A percentile compares a stretch with the other conserved stretches of the same genome.
Evolutionary conservation across 139 green algal species (phyloP).

Genomic region (Chlamydomonas sp.): DNA sequence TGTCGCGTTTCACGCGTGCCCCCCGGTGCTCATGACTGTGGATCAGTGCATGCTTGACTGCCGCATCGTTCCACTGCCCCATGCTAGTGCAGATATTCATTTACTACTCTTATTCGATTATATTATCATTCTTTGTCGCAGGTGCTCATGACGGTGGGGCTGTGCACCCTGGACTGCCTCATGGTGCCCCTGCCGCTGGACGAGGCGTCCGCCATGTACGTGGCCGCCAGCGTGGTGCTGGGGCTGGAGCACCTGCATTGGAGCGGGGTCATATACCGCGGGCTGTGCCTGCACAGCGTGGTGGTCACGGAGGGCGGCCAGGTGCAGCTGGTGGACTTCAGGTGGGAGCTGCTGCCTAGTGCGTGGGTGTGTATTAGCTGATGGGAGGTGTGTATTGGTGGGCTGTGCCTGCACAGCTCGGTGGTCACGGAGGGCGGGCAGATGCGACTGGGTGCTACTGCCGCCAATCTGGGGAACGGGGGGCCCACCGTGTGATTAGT

Average conservation of each 20-base stretch:
- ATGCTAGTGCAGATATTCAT: not conserved
- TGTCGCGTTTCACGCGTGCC: not conserved
- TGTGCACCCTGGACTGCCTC: constrained; percentile 68
- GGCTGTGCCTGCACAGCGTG: constrained; percentile 61
- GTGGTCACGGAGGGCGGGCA: constrained; percentile 64
- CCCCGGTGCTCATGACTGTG: not conserved
- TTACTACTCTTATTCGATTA: no score
- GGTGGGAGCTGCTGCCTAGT: constrained; percentile 16
- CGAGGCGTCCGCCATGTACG: constrained; percentile 55
- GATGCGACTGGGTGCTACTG: not conserved
- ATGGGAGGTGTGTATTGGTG: constrained; percentile 4
- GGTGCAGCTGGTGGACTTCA: constrained; percentile 64
- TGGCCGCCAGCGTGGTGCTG: constrained; percentile 65
- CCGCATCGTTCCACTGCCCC: not conserved
- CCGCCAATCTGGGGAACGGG: no score
- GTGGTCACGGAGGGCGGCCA: constrained; percentile 69
- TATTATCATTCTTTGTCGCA: not conserved
- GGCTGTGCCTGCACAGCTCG: constrained; percentile 58
- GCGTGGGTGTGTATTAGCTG: constrained; percentile 3
- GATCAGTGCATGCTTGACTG: not conserved
- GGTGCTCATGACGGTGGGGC: constrained; percentile 59
- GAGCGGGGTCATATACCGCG: constrained; percentile 63
- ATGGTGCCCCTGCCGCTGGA: constrained; percentile 51
- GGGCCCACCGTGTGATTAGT: no score
- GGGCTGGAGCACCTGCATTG: constrained; percentile 75